phyloP scores from a whole-genome alignment of 768 basidiomycete genomes.

The Grammothele lineata region DNA sequence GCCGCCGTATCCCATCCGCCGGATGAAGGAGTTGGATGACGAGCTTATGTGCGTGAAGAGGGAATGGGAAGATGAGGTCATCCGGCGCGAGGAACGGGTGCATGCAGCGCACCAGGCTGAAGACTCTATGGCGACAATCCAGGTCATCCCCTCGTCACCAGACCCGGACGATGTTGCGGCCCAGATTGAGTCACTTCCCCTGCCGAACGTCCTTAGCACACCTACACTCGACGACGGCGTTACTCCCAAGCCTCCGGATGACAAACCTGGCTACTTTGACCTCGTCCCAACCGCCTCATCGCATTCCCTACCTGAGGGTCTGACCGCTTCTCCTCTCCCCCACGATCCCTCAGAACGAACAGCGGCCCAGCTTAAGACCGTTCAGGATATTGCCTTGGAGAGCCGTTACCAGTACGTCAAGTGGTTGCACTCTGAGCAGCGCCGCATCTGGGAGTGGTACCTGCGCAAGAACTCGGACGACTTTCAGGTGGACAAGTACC shows the following conservation, averaged over 20 bases:
- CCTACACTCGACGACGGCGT: slow-evolving; percentile 32
- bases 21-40: slow-evolving; percentile 87
- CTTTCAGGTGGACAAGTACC: slow-evolving; percentile 90
- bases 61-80: slow-evolving; percentile 85
- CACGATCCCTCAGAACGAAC: slow-evolving; percentile 33
- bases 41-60: slow-evolving; percentile 64
- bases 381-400: slow-evolving; percentile 68
- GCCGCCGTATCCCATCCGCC: slow-evolving; percentile 82
- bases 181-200: slow-evolving; percentile 54
- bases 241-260: slow-evolving; percentile 25
- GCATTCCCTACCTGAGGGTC: slow-evolving; percentile 24
- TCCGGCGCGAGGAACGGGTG: slow-evolving; percentile 67
- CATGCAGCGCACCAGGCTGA: slow-evolving; percentile 41
- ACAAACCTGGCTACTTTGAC: slow-evolving; percentile 42
- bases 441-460: slow-evolving; percentile 95
- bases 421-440: slow-evolving; percentile 82
- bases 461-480: slow-evolving; percentile 80
- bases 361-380: slow-evolving; percentile 51
- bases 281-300: slow-evolving; percentile 27
- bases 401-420: slow-evolving; percentile 67
- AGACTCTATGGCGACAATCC: slow-evolving; percentile 27
- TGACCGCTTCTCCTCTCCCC: slow-evolving; percentile 27
- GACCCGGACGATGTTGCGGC: slow-evolving; percentile 52
- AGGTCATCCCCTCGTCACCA: slow-evolving; percentile 20
- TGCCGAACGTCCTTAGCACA: slow-evolving; percentile 34